Conservation (phyloP, 1,284 basidiomycete species). For the Vanrija sp. region DNA sequence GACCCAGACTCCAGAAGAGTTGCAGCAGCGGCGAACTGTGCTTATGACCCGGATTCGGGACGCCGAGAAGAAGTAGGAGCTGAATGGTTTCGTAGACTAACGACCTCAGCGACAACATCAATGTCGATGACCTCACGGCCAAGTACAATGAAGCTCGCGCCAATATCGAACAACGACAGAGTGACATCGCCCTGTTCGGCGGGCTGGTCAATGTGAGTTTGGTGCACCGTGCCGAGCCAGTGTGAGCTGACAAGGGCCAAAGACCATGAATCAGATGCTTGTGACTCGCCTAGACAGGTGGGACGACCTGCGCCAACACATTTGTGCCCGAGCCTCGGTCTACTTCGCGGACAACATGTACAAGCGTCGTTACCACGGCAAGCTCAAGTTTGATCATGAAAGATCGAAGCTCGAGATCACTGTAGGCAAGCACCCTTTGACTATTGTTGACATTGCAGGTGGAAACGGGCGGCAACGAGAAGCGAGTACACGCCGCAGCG, state of each 20-base stretch:
- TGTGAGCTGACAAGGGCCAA: neutral
- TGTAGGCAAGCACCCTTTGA: constrained; percentile 51
- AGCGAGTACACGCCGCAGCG: neutral
- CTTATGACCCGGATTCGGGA: constrained; percentile 64
- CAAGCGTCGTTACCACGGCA: constrained; percentile 79
- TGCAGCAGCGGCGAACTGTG: constrained; percentile 62
- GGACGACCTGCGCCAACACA: constrained; percentile 80
- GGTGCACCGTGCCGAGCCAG: too few species aligned
- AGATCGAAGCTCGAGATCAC: constrained; percentile 64
- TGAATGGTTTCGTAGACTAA: neutral
- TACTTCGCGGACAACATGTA: constrained; percentile 78
- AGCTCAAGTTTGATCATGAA: constrained; percentile 72
- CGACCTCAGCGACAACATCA: constrained; percentile 61
- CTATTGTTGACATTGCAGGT: constrained; percentile 1
- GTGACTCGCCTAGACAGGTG: constrained; percentile 65
- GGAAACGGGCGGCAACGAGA: neutral
- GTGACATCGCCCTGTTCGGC: constrained; percentile 52
- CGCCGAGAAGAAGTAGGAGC: constrained; percentile 61
- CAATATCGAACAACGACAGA: neutral
- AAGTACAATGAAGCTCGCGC: constrained; percentile 54
- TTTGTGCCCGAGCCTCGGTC: constrained; percentile 75
- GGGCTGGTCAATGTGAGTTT: neutral
- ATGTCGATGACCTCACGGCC: constrained; percentile 68
- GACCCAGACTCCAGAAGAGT: constrained; percentile 56
- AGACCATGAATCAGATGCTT: constrained; percentile 16